phyloP scores from a whole-genome alignment of 257 asterid genomes.

The Nyctanthes arbortristis region DNA sequence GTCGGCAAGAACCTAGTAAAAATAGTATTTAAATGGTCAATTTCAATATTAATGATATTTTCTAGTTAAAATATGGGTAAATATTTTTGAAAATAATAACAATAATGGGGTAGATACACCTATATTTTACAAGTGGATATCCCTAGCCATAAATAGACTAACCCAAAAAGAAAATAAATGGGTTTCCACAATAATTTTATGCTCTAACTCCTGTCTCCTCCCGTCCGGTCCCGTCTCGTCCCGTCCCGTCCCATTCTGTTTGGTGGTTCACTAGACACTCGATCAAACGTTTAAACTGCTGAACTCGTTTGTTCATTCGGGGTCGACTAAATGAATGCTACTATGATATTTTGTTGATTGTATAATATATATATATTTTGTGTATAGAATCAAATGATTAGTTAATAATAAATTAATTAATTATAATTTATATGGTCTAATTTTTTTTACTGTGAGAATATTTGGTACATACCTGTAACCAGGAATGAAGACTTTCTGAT shows the following conservation, averaged over 20 bases:
- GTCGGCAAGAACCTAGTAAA: conserved; percentile 72
- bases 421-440: background rate
- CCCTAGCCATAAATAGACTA: background rate
- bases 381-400: background rate
- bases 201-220: no score
- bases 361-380: no score
- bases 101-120: background rate
- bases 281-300: no score
- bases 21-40: background rate
- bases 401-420: no score
- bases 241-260: no score
- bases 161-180: background rate
- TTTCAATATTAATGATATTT: background rate
- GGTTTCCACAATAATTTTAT: background rate
- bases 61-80: no score
- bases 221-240: background rate
- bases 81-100: no score
- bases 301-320: no score
- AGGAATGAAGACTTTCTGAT: conserved; percentile 68
- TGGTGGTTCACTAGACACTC: no score
- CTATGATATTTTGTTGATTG: background rate
- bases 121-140: background rate
- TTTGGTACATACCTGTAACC: conserved; percentile 57
- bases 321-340: no score
- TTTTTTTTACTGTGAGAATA: background rate